Percentiles rank a stretch among this genome's conserved stretches.
Evolutionary conservation across 2,329 filamentous ascomycete genomes (phyloP).

Genomic region (Phialocephala sp.): DNA sequence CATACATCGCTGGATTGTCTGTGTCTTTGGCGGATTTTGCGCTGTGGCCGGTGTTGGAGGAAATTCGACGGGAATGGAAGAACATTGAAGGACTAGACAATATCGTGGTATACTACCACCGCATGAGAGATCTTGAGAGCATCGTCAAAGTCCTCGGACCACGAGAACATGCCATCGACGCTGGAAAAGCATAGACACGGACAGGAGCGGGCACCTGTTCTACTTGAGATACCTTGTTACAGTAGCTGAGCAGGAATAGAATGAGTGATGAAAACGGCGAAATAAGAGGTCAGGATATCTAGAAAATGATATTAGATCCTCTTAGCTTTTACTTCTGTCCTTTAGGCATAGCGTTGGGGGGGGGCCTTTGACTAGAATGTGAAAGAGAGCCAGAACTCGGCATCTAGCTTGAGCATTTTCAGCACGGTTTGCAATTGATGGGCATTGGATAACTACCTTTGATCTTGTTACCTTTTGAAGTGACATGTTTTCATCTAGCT

Average conservation of each 20-base stretch:
- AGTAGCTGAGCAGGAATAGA: neutral
- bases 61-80: conserved; percentile 47
- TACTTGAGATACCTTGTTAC: neutral
- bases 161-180: conserved; percentile 7
- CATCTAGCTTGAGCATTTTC: neutral
- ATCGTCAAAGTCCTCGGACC: conserved; percentile 28
- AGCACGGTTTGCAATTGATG: neutral
- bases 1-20: conserved; percentile 52
- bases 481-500: neutral
- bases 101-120: conserved; percentile 33
- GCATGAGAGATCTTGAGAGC: conserved; percentile 29
- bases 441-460: neutral
- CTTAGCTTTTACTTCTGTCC: neutral
- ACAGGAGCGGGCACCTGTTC: neutral
- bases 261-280: neutral
- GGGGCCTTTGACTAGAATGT: neutral
- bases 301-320: neutral
- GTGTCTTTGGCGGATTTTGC: conserved; percentile 60
- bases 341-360: conserved; percentile 1
- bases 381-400: neutral
- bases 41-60: conserved; percentile 60
- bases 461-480: neutral
- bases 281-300: neutral
- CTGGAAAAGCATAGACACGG: neutral
- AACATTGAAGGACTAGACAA: conserved; percentile 41